These are phyloP conservation scores for Penicillium atrosanguineum DNA, from an alignment of 495 filamentous ascomycete genomes.

Conservation along the genomic window DNA sequence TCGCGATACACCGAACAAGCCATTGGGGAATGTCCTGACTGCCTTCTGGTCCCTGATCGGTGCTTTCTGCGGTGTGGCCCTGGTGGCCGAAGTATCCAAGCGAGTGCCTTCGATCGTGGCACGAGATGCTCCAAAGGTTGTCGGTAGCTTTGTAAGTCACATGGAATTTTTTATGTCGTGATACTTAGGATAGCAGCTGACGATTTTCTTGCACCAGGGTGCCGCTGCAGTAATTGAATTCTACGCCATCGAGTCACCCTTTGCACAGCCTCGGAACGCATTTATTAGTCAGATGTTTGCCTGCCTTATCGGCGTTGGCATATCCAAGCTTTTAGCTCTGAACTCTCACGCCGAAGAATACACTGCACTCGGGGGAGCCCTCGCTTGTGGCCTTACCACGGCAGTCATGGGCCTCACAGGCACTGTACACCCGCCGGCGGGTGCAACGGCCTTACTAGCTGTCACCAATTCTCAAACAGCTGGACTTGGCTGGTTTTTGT, in stretches of 20 bases:
- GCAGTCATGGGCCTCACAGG: slow-evolving; percentile 72
- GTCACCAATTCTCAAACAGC: slow-evolving; percentile 55
- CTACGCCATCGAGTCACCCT: slow-evolving; percentile 72
- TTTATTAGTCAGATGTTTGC: slow-evolving; percentile 71
- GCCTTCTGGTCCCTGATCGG: slow-evolving; percentile 45
- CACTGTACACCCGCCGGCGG: slow-evolving; percentile 84
- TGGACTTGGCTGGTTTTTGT: slow-evolving; percentile 68
- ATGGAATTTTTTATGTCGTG: neutral
- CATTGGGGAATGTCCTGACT: slow-evolving; percentile 36
- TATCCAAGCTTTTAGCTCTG: slow-evolving; percentile 72
- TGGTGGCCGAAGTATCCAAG: slow-evolving; percentile 40
- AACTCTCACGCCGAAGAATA: slow-evolving; percentile 42
- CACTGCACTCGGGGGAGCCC: slow-evolving; percentile 65
- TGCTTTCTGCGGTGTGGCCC: slow-evolving; percentile 42
- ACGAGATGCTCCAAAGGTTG: slow-evolving; percentile 36
- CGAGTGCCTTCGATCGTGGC: slow-evolving; percentile 38
- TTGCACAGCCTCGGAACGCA: slow-evolving; percentile 78
- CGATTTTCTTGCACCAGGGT: slow-evolving; percentile 45
- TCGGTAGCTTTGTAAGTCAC: slow-evolving; percentile 43
- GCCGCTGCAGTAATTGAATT: slow-evolving; percentile 77
- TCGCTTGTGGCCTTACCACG: slow-evolving; percentile 67
- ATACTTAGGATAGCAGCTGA: neutral
- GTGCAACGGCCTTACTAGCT: slow-evolving; percentile 80
- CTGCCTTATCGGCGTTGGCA: slow-evolving; percentile 61
- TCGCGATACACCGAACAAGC: slow-evolving; percentile 26